Percentiles rank a stretch among this genome's conserved stretches.
Conservation (phyloP, 768 basidiomycete species). For the Psilocybe sp. region DNA sequence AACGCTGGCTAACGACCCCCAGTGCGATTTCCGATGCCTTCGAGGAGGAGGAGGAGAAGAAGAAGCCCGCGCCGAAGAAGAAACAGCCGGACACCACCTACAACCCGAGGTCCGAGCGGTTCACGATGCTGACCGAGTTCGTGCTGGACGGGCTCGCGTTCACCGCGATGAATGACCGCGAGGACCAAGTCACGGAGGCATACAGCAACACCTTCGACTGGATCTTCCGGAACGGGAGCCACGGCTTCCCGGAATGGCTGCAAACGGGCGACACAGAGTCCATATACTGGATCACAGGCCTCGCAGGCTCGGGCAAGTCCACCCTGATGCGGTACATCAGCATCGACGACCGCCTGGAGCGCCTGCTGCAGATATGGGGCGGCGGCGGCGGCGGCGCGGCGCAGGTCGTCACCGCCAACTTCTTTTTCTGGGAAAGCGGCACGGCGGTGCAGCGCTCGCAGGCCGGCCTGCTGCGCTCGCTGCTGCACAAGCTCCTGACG, state of each 20-base stretch:
- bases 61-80: too few species aligned
- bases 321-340: constrained; percentile 9
- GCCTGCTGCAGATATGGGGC: constrained; percentile 2
- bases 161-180: constrained; percentile 8
- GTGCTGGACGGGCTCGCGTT: constrained; percentile 9
- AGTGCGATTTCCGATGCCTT: too few species aligned
- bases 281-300: constrained; percentile 8
- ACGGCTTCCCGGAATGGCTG: constrained; percentile 5
- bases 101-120: constrained; percentile 5
- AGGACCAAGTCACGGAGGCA: constrained; percentile 11
- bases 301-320: constrained; percentile 8
- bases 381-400: neutral
- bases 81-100: neutral
- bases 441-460: constrained; percentile 9
- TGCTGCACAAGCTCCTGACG: constrained; percentile 6
- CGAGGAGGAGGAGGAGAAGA: too few species aligned
- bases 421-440: constrained; percentile 12
- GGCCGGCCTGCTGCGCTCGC: constrained; percentile 8
- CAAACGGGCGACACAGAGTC: neutral
- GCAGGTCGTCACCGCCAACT: constrained; percentile 4
- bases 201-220: constrained; percentile 10
- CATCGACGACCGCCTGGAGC: neutral
- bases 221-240: constrained; percentile 4
- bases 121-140: constrained; percentile 8
- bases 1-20: too few species aligned